These are phyloP conservation scores for Mesembryanthemum crystallinum DNA, from an alignment of 148 eudicot genomes.

Conservation along the genomic window DNA sequence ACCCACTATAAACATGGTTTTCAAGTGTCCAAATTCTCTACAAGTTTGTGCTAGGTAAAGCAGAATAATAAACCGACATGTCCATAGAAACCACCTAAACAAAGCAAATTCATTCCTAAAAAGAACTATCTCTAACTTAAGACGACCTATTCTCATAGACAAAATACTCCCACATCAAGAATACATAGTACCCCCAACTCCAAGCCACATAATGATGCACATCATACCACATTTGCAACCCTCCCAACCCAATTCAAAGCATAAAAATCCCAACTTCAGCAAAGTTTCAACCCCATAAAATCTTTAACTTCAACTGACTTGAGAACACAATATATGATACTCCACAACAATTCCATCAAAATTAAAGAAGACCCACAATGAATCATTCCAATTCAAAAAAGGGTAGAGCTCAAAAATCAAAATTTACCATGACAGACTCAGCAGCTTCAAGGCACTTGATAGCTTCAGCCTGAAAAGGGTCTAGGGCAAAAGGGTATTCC, in stretches of 20 bases:
- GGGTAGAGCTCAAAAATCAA: background rate
- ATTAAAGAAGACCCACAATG: background rate
- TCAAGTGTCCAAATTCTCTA: background rate
- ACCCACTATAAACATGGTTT: background rate
- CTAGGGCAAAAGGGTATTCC: constrained; percentile 77
- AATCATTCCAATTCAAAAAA: background rate
- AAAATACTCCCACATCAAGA: background rate
- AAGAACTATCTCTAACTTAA: background rate
- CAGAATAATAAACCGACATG: background rate
- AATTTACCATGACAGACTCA: constrained; percentile 84
- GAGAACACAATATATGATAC: background rate
- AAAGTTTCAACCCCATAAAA: too few species aligned
- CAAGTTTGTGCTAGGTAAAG: background rate
- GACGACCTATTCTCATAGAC: background rate
- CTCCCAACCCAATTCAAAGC: background rate
- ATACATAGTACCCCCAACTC: background rate
- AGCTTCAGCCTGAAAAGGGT: constrained; percentile 92
- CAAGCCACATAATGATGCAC: background rate
- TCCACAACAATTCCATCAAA: background rate
- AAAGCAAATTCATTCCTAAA: background rate
- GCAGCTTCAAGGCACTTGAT: constrained; percentile 78
- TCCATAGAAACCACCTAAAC: background rate
- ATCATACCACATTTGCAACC: background rate
- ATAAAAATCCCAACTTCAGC: background rate
- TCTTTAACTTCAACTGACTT: too few species aligned